Conservation (phyloP, 148 eudicot species). For the Rhododendron vialii region DNA sequence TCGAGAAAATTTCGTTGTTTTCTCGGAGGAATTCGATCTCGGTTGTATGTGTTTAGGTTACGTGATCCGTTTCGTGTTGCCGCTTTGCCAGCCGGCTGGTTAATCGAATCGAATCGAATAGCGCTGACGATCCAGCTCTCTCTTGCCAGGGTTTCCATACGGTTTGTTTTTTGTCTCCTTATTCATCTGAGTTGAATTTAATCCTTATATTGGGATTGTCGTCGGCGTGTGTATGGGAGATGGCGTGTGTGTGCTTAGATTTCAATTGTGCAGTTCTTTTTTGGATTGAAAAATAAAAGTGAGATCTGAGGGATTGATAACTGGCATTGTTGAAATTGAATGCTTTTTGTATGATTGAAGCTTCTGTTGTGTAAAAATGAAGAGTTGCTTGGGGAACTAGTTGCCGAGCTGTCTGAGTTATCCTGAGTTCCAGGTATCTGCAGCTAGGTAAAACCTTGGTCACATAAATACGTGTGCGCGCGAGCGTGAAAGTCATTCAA, state of each 20-base stretch:
- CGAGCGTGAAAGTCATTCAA: not conserved
- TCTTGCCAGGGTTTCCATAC: not conserved
- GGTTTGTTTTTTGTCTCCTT: not conserved
- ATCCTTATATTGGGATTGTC: not conserved
- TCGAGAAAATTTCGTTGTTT: not conserved
- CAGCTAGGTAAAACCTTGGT: not conserved
- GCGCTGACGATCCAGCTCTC: constrained; percentile 8
- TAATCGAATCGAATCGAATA: not conserved
- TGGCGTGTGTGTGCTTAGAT: not conserved
- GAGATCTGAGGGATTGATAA: constrained; percentile 11
- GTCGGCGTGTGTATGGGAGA: not conserved
- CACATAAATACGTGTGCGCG: not conserved
- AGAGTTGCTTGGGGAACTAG: not conserved
- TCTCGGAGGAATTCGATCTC: not conserved
- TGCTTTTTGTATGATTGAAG: not conserved
- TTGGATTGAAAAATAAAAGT: not conserved
- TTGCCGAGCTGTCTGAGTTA: not conserved
- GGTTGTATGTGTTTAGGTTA: not conserved
- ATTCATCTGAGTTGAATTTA: not conserved
- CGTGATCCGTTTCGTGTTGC: not conserved
- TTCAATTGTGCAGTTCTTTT: not conserved
- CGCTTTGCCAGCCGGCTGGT: not conserved
- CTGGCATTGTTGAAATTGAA: constrained; percentile 14
- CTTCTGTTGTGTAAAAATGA: not conserved
- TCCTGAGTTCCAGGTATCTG: not conserved